Evolutionary conservation across 1,139 yeast species (phyloP).

Genomic region (Suhomyces bokatorum): DNA sequence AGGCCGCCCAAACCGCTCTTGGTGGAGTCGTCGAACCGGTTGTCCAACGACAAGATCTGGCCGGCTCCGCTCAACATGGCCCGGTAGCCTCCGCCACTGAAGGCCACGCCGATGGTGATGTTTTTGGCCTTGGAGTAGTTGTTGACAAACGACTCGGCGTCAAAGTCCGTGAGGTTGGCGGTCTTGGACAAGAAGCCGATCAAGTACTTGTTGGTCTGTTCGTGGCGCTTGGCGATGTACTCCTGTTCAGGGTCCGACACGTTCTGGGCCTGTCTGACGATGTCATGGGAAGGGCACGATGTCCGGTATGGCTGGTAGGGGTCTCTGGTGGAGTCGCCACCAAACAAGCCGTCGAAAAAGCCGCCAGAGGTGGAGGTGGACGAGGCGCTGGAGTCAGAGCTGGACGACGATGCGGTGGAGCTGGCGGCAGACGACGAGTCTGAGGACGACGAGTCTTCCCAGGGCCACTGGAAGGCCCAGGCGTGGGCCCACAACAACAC

Average conservation of each 20-base stretch:
- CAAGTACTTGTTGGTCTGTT: constrained; percentile 33
- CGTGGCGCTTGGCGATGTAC: constrained; percentile 31
- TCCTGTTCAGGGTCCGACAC: constrained; percentile 29
- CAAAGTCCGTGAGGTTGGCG: constrained; percentile 37
- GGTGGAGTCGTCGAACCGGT: constrained; percentile 27
- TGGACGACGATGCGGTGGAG: constrained; percentile 5
- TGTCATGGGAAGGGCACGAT: constrained; percentile 7
- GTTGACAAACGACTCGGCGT: constrained; percentile 32
- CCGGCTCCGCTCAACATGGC: constrained; percentile 51
- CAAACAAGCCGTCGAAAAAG: constrained; percentile 1
- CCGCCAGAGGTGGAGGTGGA: constrained; percentile 6
- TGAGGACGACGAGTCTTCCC: constrained; percentile 11
- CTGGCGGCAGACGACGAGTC: constrained; percentile 4
- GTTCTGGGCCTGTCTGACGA: constrained; percentile 29
- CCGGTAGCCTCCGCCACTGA: constrained; percentile 50
- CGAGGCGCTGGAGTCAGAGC: background rate
- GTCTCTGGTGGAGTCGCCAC: constrained; percentile 3
- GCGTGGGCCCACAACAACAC: constrained; percentile 3
- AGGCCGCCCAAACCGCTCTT: constrained; percentile 41
- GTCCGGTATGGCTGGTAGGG: constrained; percentile 10
- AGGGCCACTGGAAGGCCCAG: constrained; percentile 14
- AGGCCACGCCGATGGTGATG: constrained; percentile 44
- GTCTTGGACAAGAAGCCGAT: constrained; percentile 30
- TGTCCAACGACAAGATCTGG: constrained; percentile 38
- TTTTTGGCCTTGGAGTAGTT: constrained; percentile 29